Percentiles rank a stretch among this genome's conserved stretches.
Evolutionary conservation across 1,284 basidiomycete genomes (phyloP).

Genomic region (Coniferiporia weirii): DNA sequence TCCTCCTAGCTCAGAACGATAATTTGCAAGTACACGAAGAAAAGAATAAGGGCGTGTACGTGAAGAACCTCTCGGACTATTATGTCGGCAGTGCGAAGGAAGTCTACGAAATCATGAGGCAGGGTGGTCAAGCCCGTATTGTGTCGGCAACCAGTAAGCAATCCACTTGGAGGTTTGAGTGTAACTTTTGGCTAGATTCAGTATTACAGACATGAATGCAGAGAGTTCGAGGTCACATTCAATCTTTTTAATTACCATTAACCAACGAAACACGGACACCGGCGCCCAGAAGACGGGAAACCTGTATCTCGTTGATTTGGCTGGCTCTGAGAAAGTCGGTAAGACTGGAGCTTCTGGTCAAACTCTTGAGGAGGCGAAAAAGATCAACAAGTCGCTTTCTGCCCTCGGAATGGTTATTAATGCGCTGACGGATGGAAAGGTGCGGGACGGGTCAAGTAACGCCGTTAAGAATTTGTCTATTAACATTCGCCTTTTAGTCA

Average conservation of each 20-base stretch:
- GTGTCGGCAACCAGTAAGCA: constrained; percentile 91
- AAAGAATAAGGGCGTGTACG: constrained; percentile 96
- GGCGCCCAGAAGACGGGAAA: constrained; percentile 97
- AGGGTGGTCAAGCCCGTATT: constrained; percentile 86
- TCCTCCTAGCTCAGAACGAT: constrained; percentile 84
- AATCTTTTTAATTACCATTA: constrained; percentile 97
- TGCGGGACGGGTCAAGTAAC: constrained; percentile 30
- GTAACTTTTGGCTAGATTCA: constrained; percentile 6
- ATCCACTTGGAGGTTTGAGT: neutral
- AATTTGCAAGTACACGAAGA: constrained; percentile 99
- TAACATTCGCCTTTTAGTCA: constrained; percentile 48
- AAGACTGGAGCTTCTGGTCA: constrained; percentile 99
- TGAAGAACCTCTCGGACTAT: constrained; percentile 96
- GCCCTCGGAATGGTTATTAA: constrained; percentile 99
- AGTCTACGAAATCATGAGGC: constrained; percentile 99
- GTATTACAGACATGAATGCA: constrained; percentile 92
- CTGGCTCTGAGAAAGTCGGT: constrained; percentile 98
- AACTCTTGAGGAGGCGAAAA: constrained; percentile 99
- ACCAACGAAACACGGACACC: constrained; percentile 93
- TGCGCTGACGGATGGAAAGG: constrained; percentile 94
- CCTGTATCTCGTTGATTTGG: constrained; percentile 96
- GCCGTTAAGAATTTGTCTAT: constrained; percentile 14
- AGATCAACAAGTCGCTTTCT: constrained; percentile 98
- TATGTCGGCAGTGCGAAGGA: constrained; percentile 96
- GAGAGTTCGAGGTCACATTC: constrained; percentile 99